Conservation (phyloP, 2,329 filamentous ascomycete species). For the Grosmannia serpens region DNA sequence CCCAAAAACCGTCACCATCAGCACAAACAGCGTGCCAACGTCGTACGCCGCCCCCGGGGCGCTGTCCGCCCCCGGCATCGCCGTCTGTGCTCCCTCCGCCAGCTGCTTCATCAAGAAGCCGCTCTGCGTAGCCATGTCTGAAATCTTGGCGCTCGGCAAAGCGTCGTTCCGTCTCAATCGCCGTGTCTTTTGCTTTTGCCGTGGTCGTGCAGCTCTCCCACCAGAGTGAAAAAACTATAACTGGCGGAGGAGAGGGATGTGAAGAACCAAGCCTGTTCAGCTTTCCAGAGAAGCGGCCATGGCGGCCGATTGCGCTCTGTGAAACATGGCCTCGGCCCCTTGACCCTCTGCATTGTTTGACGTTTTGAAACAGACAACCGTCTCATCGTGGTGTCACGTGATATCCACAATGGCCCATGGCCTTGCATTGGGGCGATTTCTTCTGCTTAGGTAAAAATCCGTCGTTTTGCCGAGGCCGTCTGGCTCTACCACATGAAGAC, state of each 20-base stretch:
- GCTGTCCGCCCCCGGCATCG: neutral
- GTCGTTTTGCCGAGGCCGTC: too few relatives aligned
- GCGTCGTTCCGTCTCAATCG: too few relatives aligned
- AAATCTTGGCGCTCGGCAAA: too few relatives aligned
- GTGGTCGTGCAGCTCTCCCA: too few relatives aligned
- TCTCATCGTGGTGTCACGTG: neutral
- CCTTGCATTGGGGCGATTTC: too few relatives aligned
- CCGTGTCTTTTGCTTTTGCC: too few relatives aligned
- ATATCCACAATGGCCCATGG: neutral
- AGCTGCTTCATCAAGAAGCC: neutral
- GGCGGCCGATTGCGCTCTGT: neutral
- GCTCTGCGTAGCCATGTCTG: neutral
- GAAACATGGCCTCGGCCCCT: neutral
- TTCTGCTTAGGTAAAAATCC: too few relatives aligned
- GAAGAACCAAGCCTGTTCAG: too few relatives aligned
- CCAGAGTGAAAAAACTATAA: too few relatives aligned
- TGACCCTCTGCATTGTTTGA: neutral
- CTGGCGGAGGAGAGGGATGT: too few relatives aligned
- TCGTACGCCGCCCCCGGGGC: neutral
- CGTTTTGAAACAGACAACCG: neutral
- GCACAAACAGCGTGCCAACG: slow-evolving; percentile 19
- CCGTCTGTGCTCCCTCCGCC: neutral
- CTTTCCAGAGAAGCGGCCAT: neutral
- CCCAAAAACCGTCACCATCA: slow-evolving; percentile 32
- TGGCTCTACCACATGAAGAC: too few relatives aligned